phyloP scores from a whole-genome alignment of 495 filamentous ascomycete species.

The Pyronema omphalodes region DNA sequence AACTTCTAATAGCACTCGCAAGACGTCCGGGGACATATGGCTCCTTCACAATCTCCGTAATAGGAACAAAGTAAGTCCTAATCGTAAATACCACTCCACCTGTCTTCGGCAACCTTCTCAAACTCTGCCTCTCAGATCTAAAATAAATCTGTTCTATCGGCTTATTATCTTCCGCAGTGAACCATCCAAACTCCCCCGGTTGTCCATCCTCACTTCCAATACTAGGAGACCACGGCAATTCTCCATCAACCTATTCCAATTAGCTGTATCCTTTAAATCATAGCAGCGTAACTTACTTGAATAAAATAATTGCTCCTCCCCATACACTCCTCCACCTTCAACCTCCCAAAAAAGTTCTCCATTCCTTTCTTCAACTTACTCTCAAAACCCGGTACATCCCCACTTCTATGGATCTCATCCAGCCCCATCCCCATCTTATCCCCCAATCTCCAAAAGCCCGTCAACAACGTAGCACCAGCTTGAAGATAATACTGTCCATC shows the following conservation, averaged over 20 bases:
- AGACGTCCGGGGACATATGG: conserved; percentile 52
- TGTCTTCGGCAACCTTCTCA: conserved; percentile 51
- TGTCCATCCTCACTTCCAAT: conserved; percentile 54
- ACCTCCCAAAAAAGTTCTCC: conserved; percentile 56
- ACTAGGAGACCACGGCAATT: conserved; percentile 49
- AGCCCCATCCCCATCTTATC: conserved; percentile 77
- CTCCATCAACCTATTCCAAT: conserved; percentile 38
- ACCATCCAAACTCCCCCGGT: conserved; percentile 43
- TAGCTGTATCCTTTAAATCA: no score
- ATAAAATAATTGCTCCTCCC: conserved; percentile 54
- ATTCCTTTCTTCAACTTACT: conserved; percentile 69
- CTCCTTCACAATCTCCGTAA: conserved; percentile 47
- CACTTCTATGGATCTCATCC: conserved; percentile 67
- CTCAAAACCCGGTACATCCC: conserved; percentile 58
- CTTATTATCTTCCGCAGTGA: conserved; percentile 56
- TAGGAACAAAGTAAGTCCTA: conserved; percentile 57
- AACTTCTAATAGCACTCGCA: conserved; percentile 59
- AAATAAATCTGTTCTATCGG: conserved; percentile 62
- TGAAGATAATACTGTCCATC: conserved; percentile 77
- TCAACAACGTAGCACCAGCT: conserved; percentile 59
- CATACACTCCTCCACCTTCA: conserved; percentile 47
- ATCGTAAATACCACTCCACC: conserved; percentile 67
- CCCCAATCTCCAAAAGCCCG: conserved; percentile 71
- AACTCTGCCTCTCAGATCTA: conserved; percentile 58
- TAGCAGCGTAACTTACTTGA: conserved; percentile 25